Percentiles rank a stretch among this genome's conserved stretches.
These are phyloP conservation scores for Senna siamea DNA, from an alignment of 306 rosid genomes.

Conservation along the genomic window DNA sequence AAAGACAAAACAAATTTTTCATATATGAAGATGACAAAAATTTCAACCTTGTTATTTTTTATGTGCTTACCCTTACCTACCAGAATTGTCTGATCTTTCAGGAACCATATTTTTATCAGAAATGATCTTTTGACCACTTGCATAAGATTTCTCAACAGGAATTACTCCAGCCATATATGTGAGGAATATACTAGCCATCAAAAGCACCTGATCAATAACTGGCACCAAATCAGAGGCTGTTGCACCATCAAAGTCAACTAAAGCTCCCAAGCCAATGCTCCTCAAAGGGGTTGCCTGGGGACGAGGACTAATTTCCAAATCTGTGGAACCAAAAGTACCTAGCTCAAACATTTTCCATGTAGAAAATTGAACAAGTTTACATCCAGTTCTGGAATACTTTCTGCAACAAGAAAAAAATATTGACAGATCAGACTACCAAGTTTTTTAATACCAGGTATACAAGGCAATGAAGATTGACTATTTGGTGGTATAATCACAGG, in stretches of 20 bases:
- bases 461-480: slow-evolving; percentile 2
- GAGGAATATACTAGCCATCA: slow-evolving; percentile 84
- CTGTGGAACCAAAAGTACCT: slow-evolving; percentile 41
- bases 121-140: slow-evolving; percentile 49
- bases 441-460: slow-evolving; percentile 23
- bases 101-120: slow-evolving; percentile 46
- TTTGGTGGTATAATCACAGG: not conserved
- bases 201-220: slow-evolving; percentile 76
- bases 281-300: slow-evolving; percentile 43
- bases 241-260: slow-evolving; percentile 65
- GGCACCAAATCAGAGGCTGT: slow-evolving; percentile 62
- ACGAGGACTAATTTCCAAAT: slow-evolving; percentile 45
- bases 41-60: slow-evolving; percentile 45
- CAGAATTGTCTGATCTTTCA: slow-evolving; percentile 66
- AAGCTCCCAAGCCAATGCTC: slow-evolving; percentile 63
- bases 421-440: slow-evolving; percentile 29
- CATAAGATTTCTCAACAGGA: slow-evolving; percentile 59
- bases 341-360: slow-evolving; percentile 43
- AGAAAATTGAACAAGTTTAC: slow-evolving; percentile 44
- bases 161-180: slow-evolving; percentile 86
- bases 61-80: slow-evolving; percentile 95
- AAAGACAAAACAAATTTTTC: slow-evolving; percentile 19
- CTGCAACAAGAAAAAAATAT: slow-evolving; percentile 48
- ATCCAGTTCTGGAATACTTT: slow-evolving; percentile 49
- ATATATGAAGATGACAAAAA: slow-evolving; percentile 33